Percentiles rank a stretch among this genome's conserved stretches.
phyloP scores from a whole-genome alignment of 352 stramenopile genomes.

The Phytophthora citrophthora region DNA sequence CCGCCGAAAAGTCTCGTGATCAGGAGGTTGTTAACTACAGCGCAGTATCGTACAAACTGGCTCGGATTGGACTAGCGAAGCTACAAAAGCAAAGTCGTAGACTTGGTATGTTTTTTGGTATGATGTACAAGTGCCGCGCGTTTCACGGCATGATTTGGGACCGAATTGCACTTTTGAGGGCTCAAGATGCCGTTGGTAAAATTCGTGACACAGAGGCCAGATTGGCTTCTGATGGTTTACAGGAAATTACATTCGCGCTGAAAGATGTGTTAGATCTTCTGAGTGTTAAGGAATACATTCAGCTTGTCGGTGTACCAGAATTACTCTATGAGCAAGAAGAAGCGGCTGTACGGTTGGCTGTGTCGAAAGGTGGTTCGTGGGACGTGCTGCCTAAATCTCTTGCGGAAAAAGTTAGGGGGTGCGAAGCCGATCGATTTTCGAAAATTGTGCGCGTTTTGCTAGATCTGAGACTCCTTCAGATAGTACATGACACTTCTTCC shows the following conservation, averaged over 20 bases:
- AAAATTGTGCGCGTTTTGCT: slow-evolving; percentile 75
- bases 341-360: slow-evolving; percentile 51
- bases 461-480: slow-evolving; percentile 66
- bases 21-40: slow-evolving; percentile 76
- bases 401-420: slow-evolving; percentile 64
- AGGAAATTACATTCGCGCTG: slow-evolving; percentile 57
- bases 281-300: slow-evolving; percentile 73
- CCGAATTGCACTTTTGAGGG: slow-evolving; percentile 36
- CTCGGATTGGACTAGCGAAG: slow-evolving; percentile 59
- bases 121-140: slow-evolving; percentile 68
- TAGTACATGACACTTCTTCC: slow-evolving; percentile 67
- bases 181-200: slow-evolving; percentile 7
- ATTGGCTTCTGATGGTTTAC: slow-evolving; percentile 1
- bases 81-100: slow-evolving; percentile 75
- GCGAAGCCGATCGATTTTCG: slow-evolving; percentile 76
- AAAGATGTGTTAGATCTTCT: slow-evolving; percentile 77
- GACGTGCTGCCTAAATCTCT: slow-evolving; percentile 43
- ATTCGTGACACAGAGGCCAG: neutral
- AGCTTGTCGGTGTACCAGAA: slow-evolving; percentile 73
- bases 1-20: slow-evolving; percentile 6
- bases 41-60: slow-evolving; percentile 67
- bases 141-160: slow-evolving; percentile 78
- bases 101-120: slow-evolving; percentile 77
- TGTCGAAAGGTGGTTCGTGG: slow-evolving; percentile 58
- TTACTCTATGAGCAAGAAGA: slow-evolving; percentile 72